phyloP scores from a whole-genome alignment of 108 stramenopile species.

The Parietichytrium sp. region DNA sequence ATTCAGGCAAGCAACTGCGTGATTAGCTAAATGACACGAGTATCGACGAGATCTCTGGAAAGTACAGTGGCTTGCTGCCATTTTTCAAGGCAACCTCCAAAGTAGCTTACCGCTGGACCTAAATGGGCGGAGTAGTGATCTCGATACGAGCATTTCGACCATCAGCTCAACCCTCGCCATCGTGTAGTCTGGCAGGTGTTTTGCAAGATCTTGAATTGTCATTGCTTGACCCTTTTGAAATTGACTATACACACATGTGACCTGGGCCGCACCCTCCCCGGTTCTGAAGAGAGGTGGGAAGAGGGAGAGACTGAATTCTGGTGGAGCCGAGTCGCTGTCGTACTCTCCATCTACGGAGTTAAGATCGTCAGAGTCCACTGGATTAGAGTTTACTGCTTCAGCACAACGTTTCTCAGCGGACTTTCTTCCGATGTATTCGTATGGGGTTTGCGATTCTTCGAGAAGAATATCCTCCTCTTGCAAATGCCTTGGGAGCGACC shows the following conservation, averaged over 20 bases:
- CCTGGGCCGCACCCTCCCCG: slow-evolving; percentile 21
- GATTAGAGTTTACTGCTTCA: no score
- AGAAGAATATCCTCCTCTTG: no score
- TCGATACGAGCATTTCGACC: slow-evolving; percentile 21
- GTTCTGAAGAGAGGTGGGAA: slow-evolving; percentile 25
- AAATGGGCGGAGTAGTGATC: background rate
- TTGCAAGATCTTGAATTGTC: background rate
- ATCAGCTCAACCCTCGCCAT: slow-evolving; percentile 21
- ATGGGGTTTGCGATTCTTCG: no score
- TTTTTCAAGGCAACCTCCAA: background rate
- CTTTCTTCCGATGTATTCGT: no score
- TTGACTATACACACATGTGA: slow-evolving; percentile 20
- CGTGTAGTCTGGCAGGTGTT: background rate
- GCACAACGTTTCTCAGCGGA: no score
- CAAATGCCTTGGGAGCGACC: no score
- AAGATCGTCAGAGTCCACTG: no score
- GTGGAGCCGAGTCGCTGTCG: no score
- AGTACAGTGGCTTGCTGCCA: background rate
- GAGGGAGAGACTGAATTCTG: background rate
- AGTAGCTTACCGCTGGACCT: background rate
- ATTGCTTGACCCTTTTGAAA: background rate
- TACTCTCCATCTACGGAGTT: no score
- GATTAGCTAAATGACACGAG: background rate
- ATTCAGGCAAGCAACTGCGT: background rate
- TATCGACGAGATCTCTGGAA: background rate